Conservation (phyloP, 352 stramenopile species). For the Globisporangium acanthophoron region DNA sequence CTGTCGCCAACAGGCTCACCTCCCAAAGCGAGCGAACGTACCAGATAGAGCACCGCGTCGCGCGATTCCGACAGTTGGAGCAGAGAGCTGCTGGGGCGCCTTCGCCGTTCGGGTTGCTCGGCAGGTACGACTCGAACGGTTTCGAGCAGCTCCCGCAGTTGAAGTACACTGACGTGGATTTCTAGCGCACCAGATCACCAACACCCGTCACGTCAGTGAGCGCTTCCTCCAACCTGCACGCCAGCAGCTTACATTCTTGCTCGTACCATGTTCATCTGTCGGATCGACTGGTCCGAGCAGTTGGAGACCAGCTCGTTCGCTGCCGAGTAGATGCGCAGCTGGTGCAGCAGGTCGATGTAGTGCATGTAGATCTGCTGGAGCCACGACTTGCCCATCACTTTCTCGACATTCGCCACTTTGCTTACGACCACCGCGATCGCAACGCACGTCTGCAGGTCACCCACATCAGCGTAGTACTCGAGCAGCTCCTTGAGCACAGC, state of each 20-base stretch:
- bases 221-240: background rate
- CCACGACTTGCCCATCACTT: conserved; percentile 80
- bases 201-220: background rate
- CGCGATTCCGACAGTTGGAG: conserved; percentile 64
- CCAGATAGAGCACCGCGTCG: conserved; percentile 85
- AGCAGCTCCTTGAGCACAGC: conserved; percentile 81
- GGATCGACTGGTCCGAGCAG: conserved; percentile 79
- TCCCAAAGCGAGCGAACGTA: conserved; percentile 16
- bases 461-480: conserved; percentile 82
- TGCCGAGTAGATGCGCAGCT: conserved; percentile 83
- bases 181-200: conserved; percentile 30
- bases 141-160: conserved; percentile 79
- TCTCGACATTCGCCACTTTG: conserved; percentile 69
- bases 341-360: conserved; percentile 86
- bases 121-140: conserved; percentile 45
- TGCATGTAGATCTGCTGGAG: conserved; percentile 90
- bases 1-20: background rate
- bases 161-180: conserved; percentile 85
- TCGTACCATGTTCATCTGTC: conserved; percentile 88
- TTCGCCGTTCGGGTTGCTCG: conserved; percentile 16
- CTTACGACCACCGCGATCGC: conserved; percentile 69
- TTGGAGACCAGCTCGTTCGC: conserved; percentile 85
- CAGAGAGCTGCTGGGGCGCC: conserved; percentile 42
- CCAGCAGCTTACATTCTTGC: background rate
- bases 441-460: conserved; percentile 83